phyloP scores from a whole-genome alignment of 2,329 filamentous ascomycete genomes.

The Pleurostoma richardsiae region DNA sequence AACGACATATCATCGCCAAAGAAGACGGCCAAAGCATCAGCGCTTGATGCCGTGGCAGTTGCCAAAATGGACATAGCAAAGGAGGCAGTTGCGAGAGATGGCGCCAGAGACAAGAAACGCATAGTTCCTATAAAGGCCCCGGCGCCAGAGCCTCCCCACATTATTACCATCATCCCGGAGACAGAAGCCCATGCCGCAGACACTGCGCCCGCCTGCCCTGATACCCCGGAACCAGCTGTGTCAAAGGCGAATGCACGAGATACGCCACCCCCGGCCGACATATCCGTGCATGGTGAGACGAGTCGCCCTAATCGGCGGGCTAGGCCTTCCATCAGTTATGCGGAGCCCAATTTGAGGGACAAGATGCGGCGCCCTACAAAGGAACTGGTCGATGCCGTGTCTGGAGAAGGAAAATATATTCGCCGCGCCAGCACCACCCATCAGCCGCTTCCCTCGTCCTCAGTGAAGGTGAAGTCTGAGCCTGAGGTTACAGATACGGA shows the following conservation, averaged over 20 bases:
- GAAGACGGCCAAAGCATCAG: slow-evolving; percentile 33
- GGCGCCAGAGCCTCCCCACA: slow-evolving; percentile 9
- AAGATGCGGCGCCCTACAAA: slow-evolving; percentile 82
- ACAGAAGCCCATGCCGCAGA: slow-evolving; percentile 29
- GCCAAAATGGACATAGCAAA: slow-evolving; percentile 31
- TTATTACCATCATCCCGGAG: slow-evolving; percentile 15
- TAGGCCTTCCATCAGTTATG: slow-evolving; percentile 69
- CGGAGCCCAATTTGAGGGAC: slow-evolving; percentile 73
- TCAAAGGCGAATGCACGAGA: slow-evolving; percentile 31
- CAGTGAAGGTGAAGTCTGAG: slow-evolving; percentile 28
- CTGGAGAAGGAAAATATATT: slow-evolving; percentile 53
- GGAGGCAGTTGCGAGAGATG: slow-evolving; percentile 10
- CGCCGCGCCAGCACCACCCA: slow-evolving; percentile 21
- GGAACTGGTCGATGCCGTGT: slow-evolving; percentile 69
- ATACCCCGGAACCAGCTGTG: slow-evolving; percentile 41
- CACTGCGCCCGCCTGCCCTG: slow-evolving; percentile 36
- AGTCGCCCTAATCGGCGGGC: slow-evolving; percentile 63
- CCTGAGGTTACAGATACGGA: slow-evolving; percentile 9
- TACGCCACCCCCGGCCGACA: slow-evolving; percentile 56
- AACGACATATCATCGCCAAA: slow-evolving; percentile 54
- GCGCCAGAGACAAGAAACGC: slow-evolving; percentile 14
- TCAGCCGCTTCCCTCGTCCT: slow-evolving; percentile 16
- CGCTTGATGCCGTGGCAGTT: slow-evolving; percentile 28
- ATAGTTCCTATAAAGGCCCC: slow-evolving; percentile 15
- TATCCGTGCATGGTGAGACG: slow-evolving; percentile 50